Evolutionary conservation across 2,329 filamentous ascomycete genomes (phyloP).

Genomic region (Sordariomycetes sp.): DNA sequence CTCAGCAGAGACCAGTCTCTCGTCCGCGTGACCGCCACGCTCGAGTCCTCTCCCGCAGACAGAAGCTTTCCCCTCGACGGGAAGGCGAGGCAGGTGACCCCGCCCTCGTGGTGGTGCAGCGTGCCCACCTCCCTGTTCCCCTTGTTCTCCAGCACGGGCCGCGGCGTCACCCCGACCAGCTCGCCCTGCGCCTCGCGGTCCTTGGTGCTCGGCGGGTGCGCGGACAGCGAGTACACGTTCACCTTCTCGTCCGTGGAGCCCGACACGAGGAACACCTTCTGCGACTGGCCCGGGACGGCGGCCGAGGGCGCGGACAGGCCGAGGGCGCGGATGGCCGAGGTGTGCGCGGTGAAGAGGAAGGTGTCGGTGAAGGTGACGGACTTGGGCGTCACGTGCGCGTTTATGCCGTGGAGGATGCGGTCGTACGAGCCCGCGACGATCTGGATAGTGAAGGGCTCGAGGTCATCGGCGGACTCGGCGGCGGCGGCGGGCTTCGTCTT

Average conservation of each 20-base stretch:
- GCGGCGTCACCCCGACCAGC: constrained; percentile 58
- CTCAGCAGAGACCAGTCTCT: constrained; percentile 84
- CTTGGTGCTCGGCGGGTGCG: constrained; percentile 47
- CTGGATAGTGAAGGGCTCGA: constrained; percentile 54
- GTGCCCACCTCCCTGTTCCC: constrained; percentile 83
- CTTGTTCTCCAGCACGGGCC: constrained; percentile 70
- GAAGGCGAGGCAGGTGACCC: constrained; percentile 70
- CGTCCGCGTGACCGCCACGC: constrained; percentile 75
- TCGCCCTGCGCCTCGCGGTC: constrained; percentile 32
- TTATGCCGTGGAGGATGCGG: constrained; percentile 80
- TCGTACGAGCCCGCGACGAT: constrained; percentile 93
- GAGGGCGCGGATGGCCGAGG: constrained; percentile 79
- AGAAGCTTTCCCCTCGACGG: constrained; percentile 81
- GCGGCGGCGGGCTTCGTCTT: neutral
- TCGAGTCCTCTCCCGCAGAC: constrained; percentile 82
- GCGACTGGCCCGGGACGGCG: constrained; percentile 47
- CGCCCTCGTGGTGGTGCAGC: constrained; percentile 76
- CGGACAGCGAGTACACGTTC: constrained; percentile 86
- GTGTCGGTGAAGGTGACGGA: constrained; percentile 69
- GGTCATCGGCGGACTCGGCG: constrained; percentile 1
- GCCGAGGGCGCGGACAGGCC: constrained; percentile 71
- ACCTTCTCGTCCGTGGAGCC: constrained; percentile 90
- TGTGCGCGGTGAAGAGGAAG: constrained; percentile 91
- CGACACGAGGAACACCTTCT: constrained; percentile 81
- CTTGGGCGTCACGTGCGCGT: constrained; percentile 50